phyloP scores from a whole-genome alignment of 805 yeast genomes.

The Sugiyamaella chiloensis region DNA sequence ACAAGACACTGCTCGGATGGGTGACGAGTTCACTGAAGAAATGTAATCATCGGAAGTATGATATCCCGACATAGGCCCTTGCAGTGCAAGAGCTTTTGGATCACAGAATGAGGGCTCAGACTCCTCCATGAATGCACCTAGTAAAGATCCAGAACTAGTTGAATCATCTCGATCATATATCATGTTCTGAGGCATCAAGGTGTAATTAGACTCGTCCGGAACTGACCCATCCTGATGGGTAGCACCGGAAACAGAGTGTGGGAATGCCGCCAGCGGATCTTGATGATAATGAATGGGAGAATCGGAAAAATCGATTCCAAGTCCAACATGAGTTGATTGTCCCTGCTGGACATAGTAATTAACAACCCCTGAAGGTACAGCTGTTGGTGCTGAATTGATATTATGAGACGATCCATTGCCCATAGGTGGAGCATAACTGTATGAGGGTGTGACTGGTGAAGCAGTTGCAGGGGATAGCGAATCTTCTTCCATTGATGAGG shows the following conservation, averaged over 20 bases:
- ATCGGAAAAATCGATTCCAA: conserved; percentile 11
- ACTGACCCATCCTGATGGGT: neutral
- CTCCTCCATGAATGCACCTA: neutral
- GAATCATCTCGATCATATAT: neutral
- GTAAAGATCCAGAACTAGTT: neutral
- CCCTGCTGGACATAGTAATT: conserved; percentile 9
- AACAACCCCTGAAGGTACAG: neutral
- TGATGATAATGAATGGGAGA: conserved; percentile 10
- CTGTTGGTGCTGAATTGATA: too few species aligned
- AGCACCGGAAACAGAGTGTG: neutral
- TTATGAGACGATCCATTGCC: neutral
- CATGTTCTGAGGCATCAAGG: neutral
- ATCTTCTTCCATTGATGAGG: conserved; percentile 6
- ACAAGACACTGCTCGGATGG: too few species aligned
- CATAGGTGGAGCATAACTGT: conserved; percentile 4
- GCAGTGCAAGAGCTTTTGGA: conserved; percentile 21
- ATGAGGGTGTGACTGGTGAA: conserved; percentile 21
- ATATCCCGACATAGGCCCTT: neutral
- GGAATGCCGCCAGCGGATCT: conserved; percentile 7
- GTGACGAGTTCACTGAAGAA: neutral
- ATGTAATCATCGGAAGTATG: neutral
- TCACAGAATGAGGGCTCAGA: conserved; percentile 20
- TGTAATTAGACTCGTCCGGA: conserved; percentile 2
- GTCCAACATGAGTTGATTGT: conserved; percentile 3
- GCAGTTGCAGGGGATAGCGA: conserved; percentile 11